Base-by-base conservation (phyloP, 108 stramenopile genomes). In the Cyclostephanos tholiformis region DNA sequence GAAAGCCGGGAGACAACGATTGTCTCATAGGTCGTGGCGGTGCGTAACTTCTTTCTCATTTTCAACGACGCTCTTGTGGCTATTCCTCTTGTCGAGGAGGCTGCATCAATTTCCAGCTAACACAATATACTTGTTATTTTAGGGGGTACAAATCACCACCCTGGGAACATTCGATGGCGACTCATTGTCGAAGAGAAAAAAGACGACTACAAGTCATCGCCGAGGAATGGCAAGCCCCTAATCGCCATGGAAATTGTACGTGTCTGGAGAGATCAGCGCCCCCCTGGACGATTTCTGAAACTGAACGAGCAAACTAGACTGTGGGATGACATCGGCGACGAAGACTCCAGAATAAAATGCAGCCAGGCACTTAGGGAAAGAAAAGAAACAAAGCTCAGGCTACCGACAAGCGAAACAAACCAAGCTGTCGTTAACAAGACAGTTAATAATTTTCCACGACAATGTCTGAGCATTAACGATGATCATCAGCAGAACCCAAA, bases 281-380 rank as follows among this genome's bases (percentile, higher is more conserved):
- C 75, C 14, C 75, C 67, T 16, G 75, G 75, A 6, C 25, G 75
- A 26, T 76, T 76, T 43, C 46, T 76, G 6, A 63, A 74, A 65
- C 63, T 39, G 6, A 60, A 61, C 6, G 69, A 71, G 53, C 64
- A 56, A 17, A 75, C 57, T n/a, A 60, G 38, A 63, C 74, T 86
- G 29, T 44, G 38, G 49, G 86, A 90, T 63, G 90, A 90, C 20
- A 43, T 38, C 79, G 90, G 39, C 81, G 93, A 57, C 80, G 92
- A 57, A 83, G 87, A 56, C 84, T 82, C 59, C 90, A 19, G 51
- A 6, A 20, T 46, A 1, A 71, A 70, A 22, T n/a, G 55, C 6
- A 51, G 43, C 6, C 77, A 96, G 84, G 87, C 90, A 65, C 86
- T 90, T 4, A 30, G 71, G 44, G 71, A 72, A 36, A 70, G 19